Conservation (phyloP, 1,284 basidiomycete species). For the Inonotus hispidus region DNA sequence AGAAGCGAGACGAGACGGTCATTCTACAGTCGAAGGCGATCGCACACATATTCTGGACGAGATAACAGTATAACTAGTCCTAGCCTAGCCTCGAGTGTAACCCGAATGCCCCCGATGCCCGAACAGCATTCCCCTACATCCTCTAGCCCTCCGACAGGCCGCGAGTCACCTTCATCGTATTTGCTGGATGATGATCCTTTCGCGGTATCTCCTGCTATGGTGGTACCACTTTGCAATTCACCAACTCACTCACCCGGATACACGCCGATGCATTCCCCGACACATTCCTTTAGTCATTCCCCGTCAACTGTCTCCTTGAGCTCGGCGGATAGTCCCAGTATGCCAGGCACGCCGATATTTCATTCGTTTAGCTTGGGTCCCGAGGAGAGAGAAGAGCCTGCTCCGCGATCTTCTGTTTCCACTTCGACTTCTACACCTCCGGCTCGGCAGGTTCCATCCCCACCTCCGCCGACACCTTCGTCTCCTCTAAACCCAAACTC, state of each 20-base stretch:
- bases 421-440: not conserved
- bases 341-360: constrained; percentile 5
- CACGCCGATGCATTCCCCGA: constrained; percentile 1
- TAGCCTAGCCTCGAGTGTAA: not conserved
- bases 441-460: not conserved
- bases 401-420: not conserved
- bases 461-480: constrained; percentile 6
- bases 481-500: constrained; percentile 11
- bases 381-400: not conserved
- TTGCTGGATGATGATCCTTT: constrained; percentile 18
- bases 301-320: constrained; percentile 10
- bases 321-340: constrained; percentile 1
- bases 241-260: not conserved
- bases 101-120: constrained; percentile 1
- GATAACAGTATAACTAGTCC: not conserved
- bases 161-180: constrained; percentile 14
- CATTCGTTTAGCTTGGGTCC: not conserved
- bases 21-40: constrained; percentile 8
- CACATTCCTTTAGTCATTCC: not conserved
- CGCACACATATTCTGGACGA: constrained; percentile 12
- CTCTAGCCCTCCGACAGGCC: not conserved
- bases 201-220: constrained; percentile 1
- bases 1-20: constrained; percentile 1
- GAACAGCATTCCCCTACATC: not conserved
- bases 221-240: not conserved